Evolutionary conservation across 352 stramenopile species (phyloP).

Genomic region (Phytophthora pinifolia): DNA sequence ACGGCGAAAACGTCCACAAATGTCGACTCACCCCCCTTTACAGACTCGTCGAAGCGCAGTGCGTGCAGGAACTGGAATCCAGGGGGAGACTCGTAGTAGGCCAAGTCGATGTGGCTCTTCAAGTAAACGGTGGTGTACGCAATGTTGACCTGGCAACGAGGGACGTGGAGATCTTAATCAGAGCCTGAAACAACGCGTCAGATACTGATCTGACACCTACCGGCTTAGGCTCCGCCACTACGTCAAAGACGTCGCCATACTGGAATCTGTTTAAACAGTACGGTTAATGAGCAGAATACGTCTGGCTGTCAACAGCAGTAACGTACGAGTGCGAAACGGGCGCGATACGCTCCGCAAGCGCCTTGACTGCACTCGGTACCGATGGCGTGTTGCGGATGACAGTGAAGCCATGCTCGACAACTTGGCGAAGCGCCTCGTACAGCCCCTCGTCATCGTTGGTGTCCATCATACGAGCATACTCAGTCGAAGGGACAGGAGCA

Average conservation of each 20-base stretch:
- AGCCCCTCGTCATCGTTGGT: constrained; percentile 61
- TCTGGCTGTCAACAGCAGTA: not conserved
- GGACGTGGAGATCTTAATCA: not conserved
- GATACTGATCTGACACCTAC: constrained; percentile 30
- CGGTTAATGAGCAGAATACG: not conserved
- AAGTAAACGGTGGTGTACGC: constrained; percentile 92
- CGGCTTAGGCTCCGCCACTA: constrained; percentile 77
- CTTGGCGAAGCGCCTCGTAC: constrained; percentile 63
- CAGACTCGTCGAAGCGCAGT: constrained; percentile 81
- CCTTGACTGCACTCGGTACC: constrained; percentile 58
- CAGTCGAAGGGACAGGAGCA: constrained; percentile 49
- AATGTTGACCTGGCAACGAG: constrained; percentile 87
- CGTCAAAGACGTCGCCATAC: constrained; percentile 87
- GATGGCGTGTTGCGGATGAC: constrained; percentile 79
- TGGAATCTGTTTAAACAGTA: constrained; percentile 48
- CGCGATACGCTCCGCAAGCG: constrained; percentile 73
- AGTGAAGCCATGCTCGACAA: constrained; percentile 68
- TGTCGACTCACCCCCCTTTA: constrained; percentile 83
- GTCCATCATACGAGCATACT: constrained; percentile 72
- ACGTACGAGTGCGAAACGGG: constrained; percentile 81
- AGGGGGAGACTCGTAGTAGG: constrained; percentile 97
- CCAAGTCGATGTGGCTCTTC: constrained; percentile 94
- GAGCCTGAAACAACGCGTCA: not conserved
- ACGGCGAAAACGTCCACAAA: constrained; percentile 87
- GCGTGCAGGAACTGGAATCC: constrained; percentile 95